Evolutionary conservation across 306 rosid genomes (phyloP), one percentile per base, ranked within the genome.

Genomic region (Rosa rugosa): DNA sequence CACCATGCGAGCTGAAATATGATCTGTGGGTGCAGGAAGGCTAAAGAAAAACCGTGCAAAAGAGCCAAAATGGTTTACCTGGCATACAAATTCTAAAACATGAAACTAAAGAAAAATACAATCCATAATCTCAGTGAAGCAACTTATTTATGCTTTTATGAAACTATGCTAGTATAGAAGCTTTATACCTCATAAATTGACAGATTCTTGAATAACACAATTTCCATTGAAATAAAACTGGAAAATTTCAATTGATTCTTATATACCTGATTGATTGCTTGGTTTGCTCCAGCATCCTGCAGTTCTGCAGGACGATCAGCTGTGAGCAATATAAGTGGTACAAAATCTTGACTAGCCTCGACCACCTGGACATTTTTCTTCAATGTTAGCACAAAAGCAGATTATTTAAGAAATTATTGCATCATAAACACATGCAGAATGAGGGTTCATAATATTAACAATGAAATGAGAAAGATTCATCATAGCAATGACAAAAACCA

Each of bases 61-160:
- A 78, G 97, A 90, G 60, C 99, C 98, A 87, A 91, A 95, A 85
- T 95, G 99, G 80, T 95, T 92, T 75, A 88, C 97, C 99, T 95
- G 84, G 65, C 51, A 68, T 51, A 68, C 31, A 72, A 87, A 47
- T 78, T 72, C 22, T 75, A 73, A 27, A 65, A 67, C 70, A 8
- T 79, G 71, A 51, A 66, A 31, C 62, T 36, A 54, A 44, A 7
- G 53, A 22, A 46, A 44, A 53, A 12, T 8, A 22, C 16, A 23
- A 80, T 73, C 46, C 64, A 46, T 62, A 27, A 56, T 53, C 31
- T 53, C 63, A 66, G 72, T 56, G 22, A 49, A 65, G 53, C 62
- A 66, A 77, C 75, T 66, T 77, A 80, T 71, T 60, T 73, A 45
- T 66, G n/a, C 31, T 46, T 75, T 57, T 49, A 41, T 16, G 68